A percentile compares a stretch with the other conserved stretches of the same genome.
Evolutionary conservation across 2,329 filamentous ascomycete species (phyloP).

Genomic region (Paecilomyces sp.): DNA sequence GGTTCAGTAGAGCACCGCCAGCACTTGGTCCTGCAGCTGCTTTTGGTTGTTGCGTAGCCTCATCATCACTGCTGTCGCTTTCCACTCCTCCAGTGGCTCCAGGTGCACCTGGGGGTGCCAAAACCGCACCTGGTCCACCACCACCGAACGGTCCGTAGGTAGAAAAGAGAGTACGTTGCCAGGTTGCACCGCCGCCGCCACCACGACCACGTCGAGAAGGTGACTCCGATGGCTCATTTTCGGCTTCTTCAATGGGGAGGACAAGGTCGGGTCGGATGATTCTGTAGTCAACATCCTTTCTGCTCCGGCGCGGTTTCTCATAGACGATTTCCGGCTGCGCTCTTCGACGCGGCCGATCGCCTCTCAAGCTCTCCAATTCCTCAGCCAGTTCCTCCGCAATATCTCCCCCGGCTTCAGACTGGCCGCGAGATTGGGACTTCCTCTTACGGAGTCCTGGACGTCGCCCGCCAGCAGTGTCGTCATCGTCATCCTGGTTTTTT

Average conservation of each 20-base stretch:
- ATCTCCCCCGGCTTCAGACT: constrained; percentile 40
- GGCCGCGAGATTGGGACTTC: constrained; percentile 37
- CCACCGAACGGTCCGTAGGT: constrained; percentile 91
- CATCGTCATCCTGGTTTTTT: constrained; percentile 40
- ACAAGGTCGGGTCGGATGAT: constrained; percentile 69
- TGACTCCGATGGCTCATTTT: constrained; percentile 59
- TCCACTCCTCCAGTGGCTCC: constrained; percentile 74
- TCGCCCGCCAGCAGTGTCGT: constrained; percentile 40
- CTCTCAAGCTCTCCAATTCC: constrained; percentile 49
- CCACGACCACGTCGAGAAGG: constrained; percentile 62
- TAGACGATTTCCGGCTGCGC: constrained; percentile 28
- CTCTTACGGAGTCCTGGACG: constrained; percentile 47
- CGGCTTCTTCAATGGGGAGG: constrained; percentile 68
- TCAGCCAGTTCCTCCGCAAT: constrained; percentile 52
- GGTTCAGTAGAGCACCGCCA: constrained; percentile 48
- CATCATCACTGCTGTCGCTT: constrained; percentile 95
- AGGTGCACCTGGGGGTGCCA: constrained; percentile 61
- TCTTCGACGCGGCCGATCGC: constrained; percentile 35
- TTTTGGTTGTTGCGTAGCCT: constrained; percentile 59
- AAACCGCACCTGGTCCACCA: constrained; percentile 62
- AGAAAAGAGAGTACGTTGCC: constrained; percentile 79
- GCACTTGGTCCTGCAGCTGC: constrained; percentile 41
- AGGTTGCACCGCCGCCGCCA: constrained; percentile 48
- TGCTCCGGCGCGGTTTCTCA: constrained; percentile 45
- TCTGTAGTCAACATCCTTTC: constrained; percentile 74